These are phyloP conservation scores for Globisporangium nagaii DNA, from an alignment of 352 stramenopile genomes.

Conservation along the genomic window DNA sequence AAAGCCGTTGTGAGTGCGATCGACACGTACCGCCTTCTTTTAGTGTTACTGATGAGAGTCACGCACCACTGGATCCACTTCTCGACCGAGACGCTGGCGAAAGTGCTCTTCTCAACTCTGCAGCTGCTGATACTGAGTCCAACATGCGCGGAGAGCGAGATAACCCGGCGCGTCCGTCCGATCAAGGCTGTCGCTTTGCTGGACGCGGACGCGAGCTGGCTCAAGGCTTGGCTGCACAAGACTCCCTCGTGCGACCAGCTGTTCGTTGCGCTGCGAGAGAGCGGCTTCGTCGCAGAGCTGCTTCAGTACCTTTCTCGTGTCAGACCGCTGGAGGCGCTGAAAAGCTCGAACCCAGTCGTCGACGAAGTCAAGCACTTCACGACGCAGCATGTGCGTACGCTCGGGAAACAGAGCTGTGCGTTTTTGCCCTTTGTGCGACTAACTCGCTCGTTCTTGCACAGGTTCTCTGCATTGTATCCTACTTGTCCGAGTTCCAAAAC, in stretches of 20 bases:
- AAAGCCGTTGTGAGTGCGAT: constrained; percentile 9
- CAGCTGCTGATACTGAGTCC: constrained; percentile 39
- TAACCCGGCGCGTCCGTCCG: constrained; percentile 17
- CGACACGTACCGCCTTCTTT: constrained; percentile 41
- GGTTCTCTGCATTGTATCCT: constrained; percentile 24
- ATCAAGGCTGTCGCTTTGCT: constrained; percentile 29
- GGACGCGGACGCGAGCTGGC: constrained; percentile 30
- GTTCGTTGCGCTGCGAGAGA: constrained; percentile 29
- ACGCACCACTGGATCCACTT: constrained; percentile 60
- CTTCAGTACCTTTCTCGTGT: constrained; percentile 38
- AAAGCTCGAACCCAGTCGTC: neutral
- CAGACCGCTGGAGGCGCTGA: constrained; percentile 18
- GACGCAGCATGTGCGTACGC: constrained; percentile 23
- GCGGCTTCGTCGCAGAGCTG: constrained; percentile 26
- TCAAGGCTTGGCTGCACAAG: constrained; percentile 44
- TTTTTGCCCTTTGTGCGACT: neutral
- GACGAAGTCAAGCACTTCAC: constrained; percentile 16
- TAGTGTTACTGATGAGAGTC: constrained; percentile 23
- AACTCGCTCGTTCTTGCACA: constrained; percentile 1
- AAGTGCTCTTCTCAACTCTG: constrained; percentile 35
- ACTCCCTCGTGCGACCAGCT: constrained; percentile 26
- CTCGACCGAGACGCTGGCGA: constrained; percentile 30
- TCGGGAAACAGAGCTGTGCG: too few relatives aligned
- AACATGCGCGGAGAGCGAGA: constrained; percentile 12
- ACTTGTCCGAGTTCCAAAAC: constrained; percentile 22